These are phyloP conservation scores for Emergomyces orientalis DNA, from an alignment of 2,329 filamentous ascomycete genomes.

Conservation along the genomic window DNA sequence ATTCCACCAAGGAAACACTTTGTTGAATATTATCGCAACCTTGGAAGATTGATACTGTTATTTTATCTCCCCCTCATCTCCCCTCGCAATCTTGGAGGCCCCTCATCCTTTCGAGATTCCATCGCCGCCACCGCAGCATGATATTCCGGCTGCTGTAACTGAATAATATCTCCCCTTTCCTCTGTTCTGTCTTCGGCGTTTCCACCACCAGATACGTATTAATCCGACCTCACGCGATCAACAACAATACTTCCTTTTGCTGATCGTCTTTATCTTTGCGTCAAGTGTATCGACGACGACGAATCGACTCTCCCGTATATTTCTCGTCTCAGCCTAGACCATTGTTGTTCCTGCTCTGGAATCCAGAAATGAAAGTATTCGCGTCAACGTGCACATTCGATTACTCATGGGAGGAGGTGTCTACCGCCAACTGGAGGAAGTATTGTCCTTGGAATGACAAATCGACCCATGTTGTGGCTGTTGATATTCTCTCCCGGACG, in stretches of 20 bases:
- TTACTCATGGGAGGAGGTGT: conserved; percentile 98
- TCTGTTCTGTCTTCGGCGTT: background rate
- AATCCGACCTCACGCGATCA: background rate
- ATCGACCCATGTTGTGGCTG: conserved; percentile 89
- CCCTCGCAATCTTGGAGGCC: background rate
- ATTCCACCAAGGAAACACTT: background rate
- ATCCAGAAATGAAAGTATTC: conserved; percentile 79
- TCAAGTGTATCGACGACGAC: background rate
- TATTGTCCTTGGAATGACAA: conserved; percentile 99
- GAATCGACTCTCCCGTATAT: too few relatives aligned
- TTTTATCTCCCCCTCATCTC: background rate
- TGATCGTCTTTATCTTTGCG: background rate
- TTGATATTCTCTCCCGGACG: conserved; percentile 75
- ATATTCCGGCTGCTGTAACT: background rate
- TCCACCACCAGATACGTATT: background rate
- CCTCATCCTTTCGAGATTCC: background rate
- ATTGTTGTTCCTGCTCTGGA: background rate
- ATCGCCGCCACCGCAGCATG: background rate
- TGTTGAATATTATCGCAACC: background rate
- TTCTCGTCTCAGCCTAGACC: background rate
- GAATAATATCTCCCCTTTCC: background rate
- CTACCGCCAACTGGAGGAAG: conserved; percentile 95
- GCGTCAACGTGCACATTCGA: conserved; percentile 81
- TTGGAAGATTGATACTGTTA: background rate
- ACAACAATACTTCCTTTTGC: background rate